Evolutionary conservation across 2,329 filamentous ascomycete species (phyloP), one percentile per base, ranked within the genome.

Genomic region (Arthrocladium fulminans): DNA sequence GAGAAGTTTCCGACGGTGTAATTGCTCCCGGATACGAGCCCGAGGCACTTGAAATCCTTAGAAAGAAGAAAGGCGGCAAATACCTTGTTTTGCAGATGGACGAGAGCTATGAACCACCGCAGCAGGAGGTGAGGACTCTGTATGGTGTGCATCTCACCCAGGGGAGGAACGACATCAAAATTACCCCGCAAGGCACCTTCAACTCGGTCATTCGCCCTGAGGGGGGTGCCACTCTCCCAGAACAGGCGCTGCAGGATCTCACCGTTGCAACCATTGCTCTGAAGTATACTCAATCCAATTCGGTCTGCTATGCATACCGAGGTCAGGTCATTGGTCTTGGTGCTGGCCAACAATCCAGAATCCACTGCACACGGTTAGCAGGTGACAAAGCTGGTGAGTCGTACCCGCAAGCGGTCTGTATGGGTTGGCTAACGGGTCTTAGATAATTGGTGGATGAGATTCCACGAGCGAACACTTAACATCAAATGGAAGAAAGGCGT

Each of bases 391-490:
- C 48, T 15, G 32, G 37, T 41, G 38, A 49, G 42, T 40, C 17
- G n/a, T 25, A 10, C n/a, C 24, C 13, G 4, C 13, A n/a, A 19
- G 17, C 20, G n/a, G n/a, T 15, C 20, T 29, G 10, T 2, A n/a
- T 17, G 17, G 10, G 15, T 15, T 23, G 20, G 35, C 40, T 44
- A 39, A 49, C 38, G 13, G 29, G 10, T 19, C 25, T 8, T 89
- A 42, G 92, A 98, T 70, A 96, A 94, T 76, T 97, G 90, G 90
- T 98, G 90, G 92, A 85, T 98, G 76, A 86, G 92, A 62, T 97
- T 97, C 81, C 86, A 96, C 74, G 83, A 87, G 59, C 84, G 87
- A 46, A 86, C 92, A 10, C 77, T 97, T 43, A 76, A 74, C 63
- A 84, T 98, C 66, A 86, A 90, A 74, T 98, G 88, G 87, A 96